A percentile compares a stretch with the other conserved stretches of the same genome.
Conservation (phyloP, 1,139 yeast species). For the Scheffersomyces titani region DNA sequence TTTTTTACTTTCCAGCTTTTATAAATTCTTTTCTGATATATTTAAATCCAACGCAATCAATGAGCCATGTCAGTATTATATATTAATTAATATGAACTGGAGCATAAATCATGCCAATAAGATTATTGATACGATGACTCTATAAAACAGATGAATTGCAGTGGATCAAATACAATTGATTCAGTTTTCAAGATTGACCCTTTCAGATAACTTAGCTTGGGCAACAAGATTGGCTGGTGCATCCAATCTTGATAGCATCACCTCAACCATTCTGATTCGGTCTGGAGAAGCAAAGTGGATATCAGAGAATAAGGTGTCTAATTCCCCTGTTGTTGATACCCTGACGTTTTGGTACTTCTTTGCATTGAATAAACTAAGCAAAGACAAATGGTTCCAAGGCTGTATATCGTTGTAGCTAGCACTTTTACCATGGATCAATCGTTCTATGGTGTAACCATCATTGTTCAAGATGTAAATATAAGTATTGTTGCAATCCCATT, state of each 20-base stretch:
- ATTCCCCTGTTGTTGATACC: conserved; percentile 28
- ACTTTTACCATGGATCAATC: conserved; percentile 38
- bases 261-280: conserved; percentile 36
- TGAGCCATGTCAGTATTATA: no score
- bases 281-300: conserved; percentile 26
- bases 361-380: conserved; percentile 34
- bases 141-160: neutral
- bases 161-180: neutral
- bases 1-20: no score
- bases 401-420: conserved; percentile 41
- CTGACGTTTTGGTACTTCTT: conserved; percentile 26
- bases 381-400: conserved; percentile 37
- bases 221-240: conserved; percentile 42
- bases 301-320: conserved; percentile 27
- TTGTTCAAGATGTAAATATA: conserved; percentile 41
- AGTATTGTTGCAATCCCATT: conserved; percentile 23
- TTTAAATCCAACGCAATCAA: no score
- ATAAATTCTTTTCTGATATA: no score
- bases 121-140: neutral
- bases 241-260: conserved; percentile 37
- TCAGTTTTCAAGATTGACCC: conserved; percentile 50
- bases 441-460: conserved; percentile 42
- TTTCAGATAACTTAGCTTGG: conserved; percentile 79
- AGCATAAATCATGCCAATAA: neutral
- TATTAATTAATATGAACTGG: neutral